Evolutionary conservation across 2,329 filamentous ascomycete genomes (phyloP).

Genomic region (Incumbomyces lentus): DNA sequence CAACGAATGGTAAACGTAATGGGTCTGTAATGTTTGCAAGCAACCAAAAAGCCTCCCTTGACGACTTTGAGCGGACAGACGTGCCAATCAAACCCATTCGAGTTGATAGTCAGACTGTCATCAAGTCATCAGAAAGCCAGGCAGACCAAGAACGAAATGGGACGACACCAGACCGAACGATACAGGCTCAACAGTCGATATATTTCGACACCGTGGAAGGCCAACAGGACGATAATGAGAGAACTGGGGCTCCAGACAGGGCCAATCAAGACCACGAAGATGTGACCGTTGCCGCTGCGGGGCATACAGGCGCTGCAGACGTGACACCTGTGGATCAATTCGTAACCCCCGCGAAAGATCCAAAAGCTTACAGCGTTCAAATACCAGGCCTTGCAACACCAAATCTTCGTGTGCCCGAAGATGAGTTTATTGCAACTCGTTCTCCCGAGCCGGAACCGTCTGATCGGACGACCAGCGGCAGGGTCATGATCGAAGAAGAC

Average conservation of each 20-base stretch:
- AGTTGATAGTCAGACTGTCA: neutral
- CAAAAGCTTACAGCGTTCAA: neutral
- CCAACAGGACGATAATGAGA: neutral
- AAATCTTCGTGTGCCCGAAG: neutral
- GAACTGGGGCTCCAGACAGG: neutral
- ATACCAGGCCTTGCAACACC: neutral
- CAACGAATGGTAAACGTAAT: neutral
- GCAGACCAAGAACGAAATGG: neutral
- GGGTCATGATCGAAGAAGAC: constrained; percentile 4
- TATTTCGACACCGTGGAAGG: neutral
- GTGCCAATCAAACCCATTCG: neutral
- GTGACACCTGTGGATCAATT: constrained; percentile 1
- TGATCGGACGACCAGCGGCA: neutral
- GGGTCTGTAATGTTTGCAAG: neutral
- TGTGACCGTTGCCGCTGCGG: neutral
- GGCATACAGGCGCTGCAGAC: neutral
- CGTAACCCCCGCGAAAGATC: neutral
- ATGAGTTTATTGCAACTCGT: constrained; percentile 3
- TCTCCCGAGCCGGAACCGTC: neutral
- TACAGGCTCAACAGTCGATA: neutral
- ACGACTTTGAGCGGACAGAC: neutral
- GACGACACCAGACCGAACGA: neutral
- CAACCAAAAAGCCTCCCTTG: neutral
- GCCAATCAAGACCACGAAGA: neutral
- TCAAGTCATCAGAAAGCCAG: neutral